Base-by-base conservation (phyloP, 176 grass and related monocot genomes). In the Raddia distichophylla region DNA sequence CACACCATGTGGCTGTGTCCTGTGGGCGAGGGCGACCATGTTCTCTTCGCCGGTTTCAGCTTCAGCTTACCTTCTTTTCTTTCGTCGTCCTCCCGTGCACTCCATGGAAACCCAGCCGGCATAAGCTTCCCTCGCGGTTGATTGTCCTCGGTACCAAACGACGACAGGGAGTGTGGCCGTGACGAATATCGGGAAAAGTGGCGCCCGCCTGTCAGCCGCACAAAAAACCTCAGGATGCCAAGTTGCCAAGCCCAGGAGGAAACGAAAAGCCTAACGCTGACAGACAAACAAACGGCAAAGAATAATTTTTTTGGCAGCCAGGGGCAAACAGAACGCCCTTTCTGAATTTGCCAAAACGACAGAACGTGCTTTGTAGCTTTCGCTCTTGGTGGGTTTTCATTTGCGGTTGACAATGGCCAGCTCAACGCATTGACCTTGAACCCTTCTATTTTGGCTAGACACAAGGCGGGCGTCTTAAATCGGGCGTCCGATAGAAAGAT, bases 71-170 rank as follows among this genome's bases (percentile, higher is more conserved):
- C 27, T 27, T 45, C 7, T 18, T 8, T 8, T 1, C 0, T 22
- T 60, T 54, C 34, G 12, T 53, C 74, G 10, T 43, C 46, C 46
- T 85, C 35, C 34, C 83, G 75, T 85, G 83, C 83, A 85, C 75
- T 40, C 37, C 37, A 40, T 40, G 37, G 83, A 64, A 72, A 85
- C 12, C 56, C 80, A 4, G 4, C 57, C 4, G 4, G 68, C n/a
- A 32, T 12, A 60, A 27, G 58, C 19, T 59, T 59, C 56, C 18
- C 56, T 57, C 55, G 51, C 51, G 51, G 13, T 53, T 16, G 14
- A 53, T 53, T 5, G 10, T 12, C 48, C 12, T 50, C 3, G 10
- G 0, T 53, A 18, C 5, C 16, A 56, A 56, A 56, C 54, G 15
- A 5, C 54, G 22, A 0, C 20, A 3, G 12, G 10, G 9, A 20